These are phyloP conservation scores for Incumbomyces lentus DNA, from an alignment of 2,329 filamentous ascomycete genomes.

Conservation along the genomic window DNA sequence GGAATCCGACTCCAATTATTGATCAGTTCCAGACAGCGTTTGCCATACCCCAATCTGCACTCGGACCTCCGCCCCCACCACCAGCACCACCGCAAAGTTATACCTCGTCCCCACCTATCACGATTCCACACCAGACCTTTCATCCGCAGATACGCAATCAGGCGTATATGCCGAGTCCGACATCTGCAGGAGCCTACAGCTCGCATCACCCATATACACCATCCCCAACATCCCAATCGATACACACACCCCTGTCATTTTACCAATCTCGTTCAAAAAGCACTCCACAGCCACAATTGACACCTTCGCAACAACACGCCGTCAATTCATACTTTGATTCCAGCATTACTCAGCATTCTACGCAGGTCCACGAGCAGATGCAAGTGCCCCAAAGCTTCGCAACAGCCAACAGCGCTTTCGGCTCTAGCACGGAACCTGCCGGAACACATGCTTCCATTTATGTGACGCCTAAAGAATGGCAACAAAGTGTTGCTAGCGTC, in stretches of 20 bases:
- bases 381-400: conserved; percentile 6
- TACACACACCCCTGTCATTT: conserved; percentile 19
- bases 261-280: background rate
- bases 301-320: conserved; percentile 1
- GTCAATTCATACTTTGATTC: conserved; percentile 12
- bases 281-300: conserved; percentile 5
- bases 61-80: conserved; percentile 16
- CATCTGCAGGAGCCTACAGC: background rate
- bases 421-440: conserved; percentile 19
- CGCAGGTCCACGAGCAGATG: background rate
- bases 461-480: conserved; percentile 38
- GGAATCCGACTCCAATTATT: conserved; percentile 71
- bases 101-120: conserved; percentile 13
- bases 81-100: conserved; percentile 14
- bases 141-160: conserved; percentile 1
- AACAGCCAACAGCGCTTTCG: conserved; percentile 1
- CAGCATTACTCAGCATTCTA: conserved; percentile 22
- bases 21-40: conserved; percentile 96
- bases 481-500: conserved; percentile 39
- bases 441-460: conserved; percentile 24
- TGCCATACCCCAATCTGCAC: conserved; percentile 51
- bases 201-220: conserved; percentile 5
- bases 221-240: conserved; percentile 8
- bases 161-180: conserved; percentile 1
- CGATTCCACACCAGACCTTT: background rate